Evolutionary conservation across 2,329 filamentous ascomycete species (phyloP).

Genomic region (Aaosphaeria pasadenensis): DNA sequence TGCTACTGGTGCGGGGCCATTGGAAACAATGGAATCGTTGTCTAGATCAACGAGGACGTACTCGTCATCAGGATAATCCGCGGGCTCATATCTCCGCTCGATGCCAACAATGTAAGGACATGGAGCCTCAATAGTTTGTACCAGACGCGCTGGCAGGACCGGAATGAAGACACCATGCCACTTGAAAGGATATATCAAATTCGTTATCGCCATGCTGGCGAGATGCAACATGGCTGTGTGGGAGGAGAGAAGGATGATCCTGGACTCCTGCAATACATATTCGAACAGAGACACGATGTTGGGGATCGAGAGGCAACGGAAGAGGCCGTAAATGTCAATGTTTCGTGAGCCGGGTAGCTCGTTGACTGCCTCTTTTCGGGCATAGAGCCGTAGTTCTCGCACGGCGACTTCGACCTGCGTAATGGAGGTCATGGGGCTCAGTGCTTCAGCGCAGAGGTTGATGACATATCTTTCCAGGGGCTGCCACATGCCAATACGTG

Average conservation of each 20-base stretch:
- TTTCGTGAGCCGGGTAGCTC: constrained; percentile 90
- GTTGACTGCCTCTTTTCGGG: constrained; percentile 87
- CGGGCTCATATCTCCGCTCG: constrained; percentile 82
- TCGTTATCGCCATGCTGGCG: constrained; percentile 81
- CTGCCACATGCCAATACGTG: constrained; percentile 90
- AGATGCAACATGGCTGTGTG: constrained; percentile 96
- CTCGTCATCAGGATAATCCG: constrained; percentile 88
- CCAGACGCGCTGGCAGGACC: constrained; percentile 78
- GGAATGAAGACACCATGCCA: constrained; percentile 96
- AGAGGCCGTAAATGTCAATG: constrained; percentile 89
- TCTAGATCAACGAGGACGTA: constrained; percentile 95
- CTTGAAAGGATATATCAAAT: constrained; percentile 82
- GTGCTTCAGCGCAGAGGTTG: constrained; percentile 92
- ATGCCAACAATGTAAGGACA: constrained; percentile 97
- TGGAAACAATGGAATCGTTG: constrained; percentile 84
- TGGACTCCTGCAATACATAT: constrained; percentile 86
- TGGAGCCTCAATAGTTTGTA: constrained; percentile 89
- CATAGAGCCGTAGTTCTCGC: constrained; percentile 85
- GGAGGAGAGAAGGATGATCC: constrained; percentile 93
- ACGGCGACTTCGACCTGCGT: constrained; percentile 93
- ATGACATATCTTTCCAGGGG: constrained; percentile 95
- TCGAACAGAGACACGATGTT: constrained; percentile 93
- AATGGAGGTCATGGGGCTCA: constrained; percentile 87
- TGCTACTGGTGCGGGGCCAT: constrained; percentile 67
- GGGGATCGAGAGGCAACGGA: constrained; percentile 82